Conservation (phyloP, 441 rosid genomes). For the Flueggea neowawraea region DNA sequence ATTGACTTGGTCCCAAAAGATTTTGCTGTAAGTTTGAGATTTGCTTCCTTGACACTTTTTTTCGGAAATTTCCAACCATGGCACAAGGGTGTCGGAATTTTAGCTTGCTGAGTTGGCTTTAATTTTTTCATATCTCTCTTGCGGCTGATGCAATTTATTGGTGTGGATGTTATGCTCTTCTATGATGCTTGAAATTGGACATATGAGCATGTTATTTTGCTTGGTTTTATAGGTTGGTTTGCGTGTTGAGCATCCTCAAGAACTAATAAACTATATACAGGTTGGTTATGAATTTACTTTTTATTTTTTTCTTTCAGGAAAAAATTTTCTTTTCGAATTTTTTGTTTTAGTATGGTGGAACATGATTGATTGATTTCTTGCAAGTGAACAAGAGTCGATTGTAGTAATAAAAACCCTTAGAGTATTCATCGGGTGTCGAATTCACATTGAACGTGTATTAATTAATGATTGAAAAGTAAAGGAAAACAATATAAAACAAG, state of each 20-base stretch:
- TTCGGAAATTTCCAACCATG: too few relatives aligned
- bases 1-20: slow-evolving; percentile 76
- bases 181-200: not conserved
- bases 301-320: not conserved
- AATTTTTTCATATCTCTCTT: not conserved
- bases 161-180: not conserved
- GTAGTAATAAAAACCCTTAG: too few relatives aligned
- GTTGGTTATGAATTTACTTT: slow-evolving; percentile 32
- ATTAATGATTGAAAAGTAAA: too few relatives aligned
- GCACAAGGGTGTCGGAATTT: too few relatives aligned
- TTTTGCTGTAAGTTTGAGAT: slow-evolving; percentile 69
- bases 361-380: too few relatives aligned
- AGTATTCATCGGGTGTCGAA: too few relatives aligned
- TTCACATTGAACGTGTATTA: too few relatives aligned
- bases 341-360: too few relatives aligned
- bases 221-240: slow-evolving; percentile 73
- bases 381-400: too few relatives aligned
- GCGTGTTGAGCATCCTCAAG: slow-evolving; percentile 97
- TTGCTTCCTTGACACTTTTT: not conserved
- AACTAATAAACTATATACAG: slow-evolving; percentile 86
- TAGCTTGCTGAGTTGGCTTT: not conserved
- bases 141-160: slow-evolving; percentile 7
- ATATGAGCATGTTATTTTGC: slow-evolving; percentile 10
- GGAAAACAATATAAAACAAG: too few relatives aligned
- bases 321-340: not conserved